Evolutionary conservation across 1,139 yeast genomes (phyloP).

Genomic region (Magnusiomyces suaveolens): DNA sequence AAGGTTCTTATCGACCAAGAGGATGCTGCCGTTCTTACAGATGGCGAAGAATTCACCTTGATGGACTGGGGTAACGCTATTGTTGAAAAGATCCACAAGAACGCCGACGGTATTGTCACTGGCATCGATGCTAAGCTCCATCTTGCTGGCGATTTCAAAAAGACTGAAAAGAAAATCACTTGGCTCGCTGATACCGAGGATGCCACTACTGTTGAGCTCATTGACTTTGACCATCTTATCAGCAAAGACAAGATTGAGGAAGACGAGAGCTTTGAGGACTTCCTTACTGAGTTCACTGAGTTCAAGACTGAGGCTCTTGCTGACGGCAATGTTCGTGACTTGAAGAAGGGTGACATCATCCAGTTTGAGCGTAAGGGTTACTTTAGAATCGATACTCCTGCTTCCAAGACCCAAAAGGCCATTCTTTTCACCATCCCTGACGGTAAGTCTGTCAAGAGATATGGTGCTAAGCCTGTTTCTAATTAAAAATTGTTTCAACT

Average conservation of each 20-base stretch:
- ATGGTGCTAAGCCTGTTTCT: conserved; percentile 51
- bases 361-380: conserved; percentile 98
- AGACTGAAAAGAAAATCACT: conserved; percentile 88
- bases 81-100: conserved; percentile 56
- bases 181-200: conserved; percentile 80
- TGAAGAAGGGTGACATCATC: conserved; percentile 78
- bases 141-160: conserved; percentile 94
- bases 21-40: conserved; percentile 64
- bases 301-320: conserved; percentile 73
- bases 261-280: conserved; percentile 88
- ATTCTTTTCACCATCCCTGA: conserved; percentile 93
- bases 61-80: conserved; percentile 99
- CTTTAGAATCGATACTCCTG: conserved; percentile 68
- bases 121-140: conserved; percentile 72
- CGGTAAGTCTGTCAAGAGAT: conserved; percentile 79
- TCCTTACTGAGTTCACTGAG: conserved; percentile 79
- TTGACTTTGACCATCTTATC: conserved; percentile 91
- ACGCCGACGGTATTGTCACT: conserved; percentile 45
- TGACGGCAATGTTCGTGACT: conserved; percentile 63
- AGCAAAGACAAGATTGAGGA: conserved; percentile 94
- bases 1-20: conserved; percentile 74
- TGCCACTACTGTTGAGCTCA: conserved; percentile 65
- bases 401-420: conserved; percentile 41
- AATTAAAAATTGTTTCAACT: background rate
- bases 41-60: conserved; percentile 79